These are phyloP conservation scores for Paramecium bursaria DNA, from an alignment of 73 alveolate species.

Conservation along the genomic window DNA sequence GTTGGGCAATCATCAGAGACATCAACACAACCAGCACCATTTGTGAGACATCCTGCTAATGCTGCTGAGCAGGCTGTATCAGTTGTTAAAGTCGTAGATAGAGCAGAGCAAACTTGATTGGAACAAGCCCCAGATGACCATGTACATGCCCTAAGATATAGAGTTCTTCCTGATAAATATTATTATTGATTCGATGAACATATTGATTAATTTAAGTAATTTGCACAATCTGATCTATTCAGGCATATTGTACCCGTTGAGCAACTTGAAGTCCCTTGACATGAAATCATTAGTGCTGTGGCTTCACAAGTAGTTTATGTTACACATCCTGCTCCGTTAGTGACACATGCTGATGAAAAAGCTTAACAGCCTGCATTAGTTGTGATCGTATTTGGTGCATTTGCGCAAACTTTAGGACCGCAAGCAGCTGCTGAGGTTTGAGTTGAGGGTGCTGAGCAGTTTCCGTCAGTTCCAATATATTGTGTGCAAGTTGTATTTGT, in stretches of 20 bases:
- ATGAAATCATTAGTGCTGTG: not conserved
- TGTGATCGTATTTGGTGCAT: not conserved
- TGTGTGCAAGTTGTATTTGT: conserved; percentile 23
- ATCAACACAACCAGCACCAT: conserved; percentile 29
- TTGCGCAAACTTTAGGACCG: not conserved
- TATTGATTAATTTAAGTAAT: too few species aligned
- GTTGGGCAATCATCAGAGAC: not conserved
- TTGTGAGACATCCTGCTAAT: conserved; percentile 27
- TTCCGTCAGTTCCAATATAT: conserved; percentile 62
- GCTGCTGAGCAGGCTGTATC: conserved; percentile 18
- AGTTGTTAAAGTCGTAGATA: conserved; percentile 16
- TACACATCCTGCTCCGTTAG: conserved; percentile 23
- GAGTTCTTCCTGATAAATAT: too few species aligned
- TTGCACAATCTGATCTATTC: not conserved
- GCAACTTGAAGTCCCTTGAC: not conserved
- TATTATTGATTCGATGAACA: too few species aligned
- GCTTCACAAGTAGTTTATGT: not conserved
- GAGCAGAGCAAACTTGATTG: conserved; percentile 31
- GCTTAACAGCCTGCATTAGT: not conserved
- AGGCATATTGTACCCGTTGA: not conserved
- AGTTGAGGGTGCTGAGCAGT: too few species aligned
- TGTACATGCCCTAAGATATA: too few species aligned
- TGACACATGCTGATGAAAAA: not conserved
- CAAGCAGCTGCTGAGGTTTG: too few species aligned
- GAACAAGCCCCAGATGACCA: too few species aligned